Percentiles rank a stretch among this genome's conserved stretches.
Conservation (phyloP, 129 eudicot genomes). For the Pulicaria dysenterica region DNA sequence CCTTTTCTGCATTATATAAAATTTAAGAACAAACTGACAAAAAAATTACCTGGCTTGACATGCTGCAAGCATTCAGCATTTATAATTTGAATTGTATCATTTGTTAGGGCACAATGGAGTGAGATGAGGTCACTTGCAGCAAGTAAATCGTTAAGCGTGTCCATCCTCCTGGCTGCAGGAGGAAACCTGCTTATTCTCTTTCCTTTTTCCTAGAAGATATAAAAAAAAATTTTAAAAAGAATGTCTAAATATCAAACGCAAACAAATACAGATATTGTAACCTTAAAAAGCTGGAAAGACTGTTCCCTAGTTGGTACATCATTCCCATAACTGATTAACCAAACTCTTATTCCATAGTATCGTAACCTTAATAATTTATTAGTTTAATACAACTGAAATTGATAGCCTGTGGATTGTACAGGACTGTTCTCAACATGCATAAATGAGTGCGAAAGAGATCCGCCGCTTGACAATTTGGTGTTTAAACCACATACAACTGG, state of each 20-base stretch:
- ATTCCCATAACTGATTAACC: neutral
- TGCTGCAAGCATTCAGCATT: conserved; percentile 96
- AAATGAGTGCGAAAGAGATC: neutral
- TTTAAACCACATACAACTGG: neutral
- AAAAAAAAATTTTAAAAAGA: conserved; percentile 1
- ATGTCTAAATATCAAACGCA: neutral
- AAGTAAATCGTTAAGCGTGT: conserved; percentile 92
- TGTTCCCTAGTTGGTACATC: neutral
- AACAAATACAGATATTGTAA: neutral
- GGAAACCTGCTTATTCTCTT: conserved; percentile 73
- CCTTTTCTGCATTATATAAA: conserved; percentile 6
- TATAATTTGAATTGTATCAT: conserved; percentile 89
- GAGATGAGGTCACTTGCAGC: conserved; percentile 99
- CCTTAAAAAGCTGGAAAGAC: neutral
- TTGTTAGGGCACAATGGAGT: conserved; percentile 88
- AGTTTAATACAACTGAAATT: conserved; percentile 2
- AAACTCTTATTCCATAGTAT: neutral
- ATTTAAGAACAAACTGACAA: neutral
- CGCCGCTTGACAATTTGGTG: neutral
- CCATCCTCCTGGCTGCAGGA: conserved; percentile 98
- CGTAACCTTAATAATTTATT: neutral
- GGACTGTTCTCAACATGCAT: neutral
- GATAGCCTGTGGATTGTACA: neutral
- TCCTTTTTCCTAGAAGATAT: conserved; percentile 58
- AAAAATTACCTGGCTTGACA: conserved; percentile 70